Percentiles rank a stretch among this genome's conserved stretches.
These are phyloP conservation scores for Tardiomyces blankii DNA, from an alignment of 1,139 yeast genomes.

Conservation along the genomic window DNA sequence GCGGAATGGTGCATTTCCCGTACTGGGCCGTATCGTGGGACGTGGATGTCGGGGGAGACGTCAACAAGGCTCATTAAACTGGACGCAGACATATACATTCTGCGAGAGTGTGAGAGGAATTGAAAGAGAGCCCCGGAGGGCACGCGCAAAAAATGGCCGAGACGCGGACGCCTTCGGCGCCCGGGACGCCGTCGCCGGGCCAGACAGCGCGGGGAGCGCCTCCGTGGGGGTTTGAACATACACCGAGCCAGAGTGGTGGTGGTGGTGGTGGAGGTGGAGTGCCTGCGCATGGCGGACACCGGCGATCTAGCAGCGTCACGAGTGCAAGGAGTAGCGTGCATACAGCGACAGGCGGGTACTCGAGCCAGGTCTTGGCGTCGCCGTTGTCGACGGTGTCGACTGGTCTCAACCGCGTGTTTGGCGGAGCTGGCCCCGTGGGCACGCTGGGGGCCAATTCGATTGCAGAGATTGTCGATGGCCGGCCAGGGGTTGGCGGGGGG, in stretches of 20 bases:
- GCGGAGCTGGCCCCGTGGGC: slow-evolving; percentile 25
- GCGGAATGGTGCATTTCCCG: too few relatives aligned
- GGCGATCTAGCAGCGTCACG: neutral
- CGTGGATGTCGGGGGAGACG: too few relatives aligned
- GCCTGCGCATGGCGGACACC: neutral
- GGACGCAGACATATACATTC: too few relatives aligned
- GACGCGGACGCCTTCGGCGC: neutral
- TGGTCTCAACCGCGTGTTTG: neutral
- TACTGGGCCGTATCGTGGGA: too few relatives aligned
- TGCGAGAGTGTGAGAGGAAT: too few relatives aligned
- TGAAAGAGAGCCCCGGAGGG: too few relatives aligned
- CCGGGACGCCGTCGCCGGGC: slow-evolving; percentile 1
- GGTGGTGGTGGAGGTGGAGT: neutral
- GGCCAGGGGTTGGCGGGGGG: slow-evolving; percentile 36
- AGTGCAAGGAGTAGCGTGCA: neutral
- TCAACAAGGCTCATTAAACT: too few relatives aligned
- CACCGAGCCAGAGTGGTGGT: too few relatives aligned
- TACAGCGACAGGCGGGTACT: neutral
- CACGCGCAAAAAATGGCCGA: neutral
- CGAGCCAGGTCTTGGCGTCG: neutral
- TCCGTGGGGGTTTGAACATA: too few relatives aligned
- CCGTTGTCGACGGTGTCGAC: neutral
- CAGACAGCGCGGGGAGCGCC: neutral
- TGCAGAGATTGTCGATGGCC: slow-evolving; percentile 43
- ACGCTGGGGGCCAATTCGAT: slow-evolving; percentile 70